Evolutionary conservation across 768 basidiomycete genomes (phyloP).

Genomic region (Panellus pusillus): DNA sequence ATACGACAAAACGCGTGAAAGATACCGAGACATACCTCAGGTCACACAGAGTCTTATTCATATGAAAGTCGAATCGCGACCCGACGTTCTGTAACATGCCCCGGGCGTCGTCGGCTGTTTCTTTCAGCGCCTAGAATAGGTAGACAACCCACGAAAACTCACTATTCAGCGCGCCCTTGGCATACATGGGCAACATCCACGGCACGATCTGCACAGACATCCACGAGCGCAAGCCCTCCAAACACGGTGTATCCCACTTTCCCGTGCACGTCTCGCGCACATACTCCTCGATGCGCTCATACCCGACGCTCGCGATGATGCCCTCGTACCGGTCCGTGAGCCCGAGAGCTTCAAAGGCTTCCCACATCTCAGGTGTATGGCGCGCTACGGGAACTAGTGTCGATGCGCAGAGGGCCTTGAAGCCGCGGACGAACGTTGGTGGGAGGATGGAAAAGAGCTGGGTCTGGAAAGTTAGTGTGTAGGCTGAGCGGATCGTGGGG

Average conservation of each 20-base stretch:
- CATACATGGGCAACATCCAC: conserved; percentile 85
- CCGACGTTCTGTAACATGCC: conserved; percentile 75
- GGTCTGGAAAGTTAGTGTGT: conserved; percentile 71
- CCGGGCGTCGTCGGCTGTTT: conserved; percentile 67
- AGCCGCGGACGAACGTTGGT: conserved; percentile 61
- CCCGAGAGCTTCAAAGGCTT: conserved; percentile 66
- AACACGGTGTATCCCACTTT: conserved; percentile 67
- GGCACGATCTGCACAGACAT: conserved; percentile 78
- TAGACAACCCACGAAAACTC: conserved; percentile 22
- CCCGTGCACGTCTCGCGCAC: conserved; percentile 65
- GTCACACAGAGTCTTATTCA: conserved; percentile 89
- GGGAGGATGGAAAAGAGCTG: conserved; percentile 74
- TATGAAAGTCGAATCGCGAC: conserved; percentile 86
- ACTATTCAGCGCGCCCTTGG: conserved; percentile 61
- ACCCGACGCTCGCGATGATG: conserved; percentile 80
- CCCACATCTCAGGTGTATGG: conserved; percentile 44
- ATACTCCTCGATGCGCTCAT: conserved; percentile 79
- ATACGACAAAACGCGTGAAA: background rate
- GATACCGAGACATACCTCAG: conserved; percentile 54
- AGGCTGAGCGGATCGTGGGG: conserved; percentile 56
- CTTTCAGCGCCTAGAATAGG: background rate
- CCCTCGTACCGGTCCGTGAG: conserved; percentile 82
- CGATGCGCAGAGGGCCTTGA: conserved; percentile 64
- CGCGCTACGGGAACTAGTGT: conserved; percentile 44
- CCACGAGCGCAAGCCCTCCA: conserved; percentile 67